Conservation (phyloP, 352 stramenopile species). For the Phytophthora nicotianae region DNA sequence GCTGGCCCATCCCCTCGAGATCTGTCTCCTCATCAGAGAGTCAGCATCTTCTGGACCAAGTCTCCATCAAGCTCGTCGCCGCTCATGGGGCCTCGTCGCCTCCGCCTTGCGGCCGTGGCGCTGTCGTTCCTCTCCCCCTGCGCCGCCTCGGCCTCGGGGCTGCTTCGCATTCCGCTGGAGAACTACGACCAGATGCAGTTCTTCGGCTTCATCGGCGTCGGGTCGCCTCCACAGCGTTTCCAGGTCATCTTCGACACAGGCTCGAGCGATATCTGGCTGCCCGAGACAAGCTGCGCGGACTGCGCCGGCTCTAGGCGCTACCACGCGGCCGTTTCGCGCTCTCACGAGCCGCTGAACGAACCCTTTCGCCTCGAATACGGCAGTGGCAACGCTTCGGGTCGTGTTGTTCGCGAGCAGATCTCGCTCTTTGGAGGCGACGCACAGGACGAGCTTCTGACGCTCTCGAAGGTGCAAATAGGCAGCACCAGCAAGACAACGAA, state of each 20-base stretch:
- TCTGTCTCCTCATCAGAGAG: conserved; percentile 17
- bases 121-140: background rate
- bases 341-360: conserved; percentile 33
- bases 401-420: conserved; percentile 55
- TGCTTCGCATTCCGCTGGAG: conserved; percentile 69
- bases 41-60: conserved; percentile 13
- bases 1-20: conserved; percentile 6
- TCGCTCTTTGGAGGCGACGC: conserved; percentile 31
- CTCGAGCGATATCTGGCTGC: conserved; percentile 73
- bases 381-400: conserved; percentile 58
- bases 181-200: conserved; percentile 85
- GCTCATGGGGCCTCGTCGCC: conserved; percentile 15
- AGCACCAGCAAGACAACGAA: conserved; percentile 51
- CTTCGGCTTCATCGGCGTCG: conserved; percentile 62
- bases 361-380: conserved; percentile 70
- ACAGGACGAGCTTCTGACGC: conserved; percentile 28
- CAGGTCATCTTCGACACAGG: conserved; percentile 83
- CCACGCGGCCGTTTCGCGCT: conserved; percentile 38
- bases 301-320: conserved; percentile 56
- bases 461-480: conserved; percentile 50
- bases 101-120: background rate
- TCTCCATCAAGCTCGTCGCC: conserved; percentile 3
- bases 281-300: conserved; percentile 40
- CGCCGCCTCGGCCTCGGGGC: conserved; percentile 1
- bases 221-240: conserved; percentile 66